Evolutionary conservation across 164 flowering plant species (phyloP), one percentile per base, ranked within the genome.

Genomic region (Kingdonia uniflora): DNA sequence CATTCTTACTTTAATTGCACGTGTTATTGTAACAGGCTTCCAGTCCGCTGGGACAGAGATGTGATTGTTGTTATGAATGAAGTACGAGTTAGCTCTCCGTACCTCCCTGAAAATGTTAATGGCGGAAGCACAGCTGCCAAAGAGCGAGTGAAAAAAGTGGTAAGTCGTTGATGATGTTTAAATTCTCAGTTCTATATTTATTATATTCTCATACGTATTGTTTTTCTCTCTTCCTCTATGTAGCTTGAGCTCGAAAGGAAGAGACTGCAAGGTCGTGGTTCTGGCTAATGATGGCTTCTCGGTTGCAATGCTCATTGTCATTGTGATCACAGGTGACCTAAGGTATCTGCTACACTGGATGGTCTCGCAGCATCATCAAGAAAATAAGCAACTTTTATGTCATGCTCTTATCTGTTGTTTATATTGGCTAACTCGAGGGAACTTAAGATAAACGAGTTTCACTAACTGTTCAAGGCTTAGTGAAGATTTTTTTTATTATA

Each of bases 111-210:
- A 59, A 78, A 80, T 65, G 96, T 92, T 38, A 63, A 24, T 29
- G 95, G 96, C 56, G 98, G 98, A 63, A 85, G 91, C 55, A 68
- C 87, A 47, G 90, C 96, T 68, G 98, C 97, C 59, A 90, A 87
- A 55, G 95, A 87, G 10, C 82, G 96, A 45, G 97, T 90, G 58
- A 84, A 74, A 72, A 87, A 87, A 87, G 95, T 90, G 85, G 97
- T 90, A 73, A 67, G 78, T 23, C 24, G 43, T 25, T 19, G 25
- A 21, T 48, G 21, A 11, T 17, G 15, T n/a, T n/a, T 19, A 55
- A 21, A 17, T 2, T 35, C 2, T 14, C 11, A 15, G 21, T 54
- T 40, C 21, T 19, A 37, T 51, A n/a, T 25, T 22, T 13, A 13
- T 23, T 15, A 19, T 7, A 14, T 51, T 2, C 42, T 42, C 4